phyloP scores from a whole-genome alignment of 1,284 basidiomycete genomes.

The Rhodotorula sp. region DNA sequence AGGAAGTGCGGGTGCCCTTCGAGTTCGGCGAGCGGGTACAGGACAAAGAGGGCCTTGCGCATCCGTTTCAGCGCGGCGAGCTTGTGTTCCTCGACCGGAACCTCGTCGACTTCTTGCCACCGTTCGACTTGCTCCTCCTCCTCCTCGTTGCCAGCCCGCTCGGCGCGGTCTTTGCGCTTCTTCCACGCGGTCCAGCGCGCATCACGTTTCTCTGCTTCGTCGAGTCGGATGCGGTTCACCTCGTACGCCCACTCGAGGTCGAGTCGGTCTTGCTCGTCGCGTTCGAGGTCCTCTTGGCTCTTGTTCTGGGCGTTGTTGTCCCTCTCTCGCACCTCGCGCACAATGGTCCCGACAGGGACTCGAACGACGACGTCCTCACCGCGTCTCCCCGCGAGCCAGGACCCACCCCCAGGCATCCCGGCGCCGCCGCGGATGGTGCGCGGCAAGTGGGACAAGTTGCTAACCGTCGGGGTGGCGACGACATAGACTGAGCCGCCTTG shows the following conservation, averaged over 20 bases:
- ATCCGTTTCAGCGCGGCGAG: conserved; percentile 21
- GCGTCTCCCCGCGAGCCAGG: conserved; percentile 76
- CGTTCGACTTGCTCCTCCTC: conserved; percentile 10
- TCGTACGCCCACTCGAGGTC: conserved; percentile 60
- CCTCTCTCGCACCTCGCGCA: conserved; percentile 59
- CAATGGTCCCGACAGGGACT: conserved; percentile 85
- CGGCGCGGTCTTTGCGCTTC: conserved; percentile 24
- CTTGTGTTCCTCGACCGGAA: conserved; percentile 16
- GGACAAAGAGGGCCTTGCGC: conserved; percentile 40
- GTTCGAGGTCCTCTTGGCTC: conserved; percentile 62
- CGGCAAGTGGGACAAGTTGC: conserved; percentile 70
- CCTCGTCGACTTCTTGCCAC: conserved; percentile 33
- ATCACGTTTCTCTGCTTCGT: conserved; percentile 39
- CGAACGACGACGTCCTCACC: conserved; percentile 69
- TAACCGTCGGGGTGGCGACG: conserved; percentile 68
- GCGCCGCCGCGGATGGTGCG: conserved; percentile 65
- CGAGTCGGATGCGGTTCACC: conserved; percentile 32
- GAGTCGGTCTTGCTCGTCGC: conserved; percentile 58
- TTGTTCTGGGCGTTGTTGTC: conserved; percentile 64
- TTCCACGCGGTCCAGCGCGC: conserved; percentile 38
- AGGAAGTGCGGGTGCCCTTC: conserved; percentile 36
- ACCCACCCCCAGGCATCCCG: conserved; percentile 73
- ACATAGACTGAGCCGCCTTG: conserved; percentile 83
- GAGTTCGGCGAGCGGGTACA: conserved; percentile 42
- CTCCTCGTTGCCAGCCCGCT: conserved; percentile 24